Evolutionary conservation across 768 basidiomycete species (phyloP), one percentile per base, ranked within the genome.

Genomic region (Termitomyces sp.): DNA sequence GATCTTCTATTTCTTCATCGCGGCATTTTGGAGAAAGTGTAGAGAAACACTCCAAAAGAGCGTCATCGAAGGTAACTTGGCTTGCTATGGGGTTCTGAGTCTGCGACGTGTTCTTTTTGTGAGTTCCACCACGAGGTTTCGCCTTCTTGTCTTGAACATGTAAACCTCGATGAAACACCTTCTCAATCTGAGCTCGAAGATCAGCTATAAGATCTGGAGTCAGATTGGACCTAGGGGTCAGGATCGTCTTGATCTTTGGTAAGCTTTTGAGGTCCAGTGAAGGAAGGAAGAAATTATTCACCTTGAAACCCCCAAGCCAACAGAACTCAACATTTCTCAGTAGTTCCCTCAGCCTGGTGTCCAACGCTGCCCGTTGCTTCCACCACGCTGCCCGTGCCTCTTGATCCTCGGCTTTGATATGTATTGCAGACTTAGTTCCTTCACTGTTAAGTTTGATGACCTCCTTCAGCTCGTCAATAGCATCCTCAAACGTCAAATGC

Each of bases 261-360:
- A 44, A 27, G 54, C 9, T 42, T 16, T 58, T 50, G 25, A 25
- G 7, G 5, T 14, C 30, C 49, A 30, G 34, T 9, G 28, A 32
- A 41, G 8, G 12, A 42, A 34, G 16, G 56, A 42, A 34, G 16
- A 56, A 9, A 54, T 21, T 3, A 64, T 77, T 34, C 49, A 94
- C 95, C 85, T 98, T 98, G 82, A 97, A 98, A 21, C 89, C 94
- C 1, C 97, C 96, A 3, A 99, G 77, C 97, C 97, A 98, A 66
- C 90, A 94, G 63, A 91, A 94, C 68, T 98, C 97, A 43, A 99
- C 86, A 60, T 87, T 92, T 60, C 84, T 83, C 34, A 97, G 68
- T 6, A 99, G 70, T 30, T 83, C 82, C 55, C 82, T 76, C 64
- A 99, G 67, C 23, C 93, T 80, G 46, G 74, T 76, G 64, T 98